Evolutionary conservation across 306 rosid species (phyloP).

Genomic region (Neltuma alba): DNA sequence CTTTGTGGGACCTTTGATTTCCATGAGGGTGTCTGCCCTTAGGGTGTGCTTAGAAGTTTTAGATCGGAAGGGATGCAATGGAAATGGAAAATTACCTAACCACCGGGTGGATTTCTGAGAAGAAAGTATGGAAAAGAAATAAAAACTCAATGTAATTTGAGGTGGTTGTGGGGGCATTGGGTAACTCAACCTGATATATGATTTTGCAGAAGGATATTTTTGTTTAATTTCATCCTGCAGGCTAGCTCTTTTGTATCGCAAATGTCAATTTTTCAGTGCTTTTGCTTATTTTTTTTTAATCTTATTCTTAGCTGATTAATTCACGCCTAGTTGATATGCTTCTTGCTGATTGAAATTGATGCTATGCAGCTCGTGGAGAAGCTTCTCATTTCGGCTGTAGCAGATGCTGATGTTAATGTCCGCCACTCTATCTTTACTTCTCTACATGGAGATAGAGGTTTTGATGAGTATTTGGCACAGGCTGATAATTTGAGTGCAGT

Average conservation of each 20-base stretch:
- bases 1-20: neutral
- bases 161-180: neutral
- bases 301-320: slow-evolving; percentile 9
- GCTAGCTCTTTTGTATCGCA: neutral
- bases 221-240: slow-evolving; percentile 9
- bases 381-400: slow-evolving; percentile 97
- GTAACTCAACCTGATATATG: neutral
- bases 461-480: slow-evolving; percentile 96
- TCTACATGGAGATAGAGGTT: slow-evolving; percentile 86
- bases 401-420: slow-evolving; percentile 94
- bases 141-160: neutral
- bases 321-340: neutral
- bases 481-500: slow-evolving; percentile 93
- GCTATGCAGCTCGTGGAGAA: slow-evolving; percentile 89
- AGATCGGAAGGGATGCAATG: neutral
- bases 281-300: neutral
- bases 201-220: slow-evolving; percentile 12
- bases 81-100: neutral
- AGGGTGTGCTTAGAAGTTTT: neutral
- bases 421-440: slow-evolving; percentile 92
- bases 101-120: neutral
- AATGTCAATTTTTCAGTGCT: slow-evolving; percentile 9
- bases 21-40: neutral
- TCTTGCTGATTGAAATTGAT: slow-evolving; percentile 41
- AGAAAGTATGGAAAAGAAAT: neutral